Base-by-base conservation (phyloP, 768 basidiomycete species). In the Dendrothele bispora region DNA sequence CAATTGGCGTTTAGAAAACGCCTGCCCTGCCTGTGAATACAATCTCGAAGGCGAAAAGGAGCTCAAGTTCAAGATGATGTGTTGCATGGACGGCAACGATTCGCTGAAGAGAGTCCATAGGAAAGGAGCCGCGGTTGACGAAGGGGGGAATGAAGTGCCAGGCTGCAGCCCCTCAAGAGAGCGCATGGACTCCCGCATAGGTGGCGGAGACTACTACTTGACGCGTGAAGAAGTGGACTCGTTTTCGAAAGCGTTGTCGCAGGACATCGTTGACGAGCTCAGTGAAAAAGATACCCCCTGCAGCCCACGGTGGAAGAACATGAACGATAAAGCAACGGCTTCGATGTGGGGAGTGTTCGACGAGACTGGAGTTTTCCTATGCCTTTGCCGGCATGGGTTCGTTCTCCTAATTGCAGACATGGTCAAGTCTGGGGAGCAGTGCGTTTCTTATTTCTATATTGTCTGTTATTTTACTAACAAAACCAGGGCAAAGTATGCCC, bases 21-120 rank as follows among this genome's bases (percentile, higher is more conserved):
- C 53, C 3, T 67, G 65, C 30, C 58, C 62, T 4, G 44, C 55
- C 0, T 67, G 65, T 43, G 45, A 48, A 7, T 65, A 66, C 43
- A 49, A 48, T 18, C 48, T 67, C 1, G 43, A 55, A 26, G 58
- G 40, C 4, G 59, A 63, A 32, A 39, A 35, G 2, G 12, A 21
- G 10, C 30, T 58, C 3, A 29, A 34, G 3, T 49, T 49, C n/a
- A 21, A 48, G 5, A 48, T 63, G 25, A 49, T 66, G 6, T 27
- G 40, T 8, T 15, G 30, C 5, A 35, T 45, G 43, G 41, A 38
- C 14, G 28, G 43, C 7, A 45, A 45, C 29, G 27, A 45, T 34
- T 45, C 43, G 27, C 24, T 45, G 27, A 45, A 45, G 29, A 24
- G 28, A 30, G 14, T 45, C 27, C 22, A 30, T 28, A 28, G 37